phyloP scores from a whole-genome alignment of 345 rosid genomes.

The Eucalyptus paniculata region DNA sequence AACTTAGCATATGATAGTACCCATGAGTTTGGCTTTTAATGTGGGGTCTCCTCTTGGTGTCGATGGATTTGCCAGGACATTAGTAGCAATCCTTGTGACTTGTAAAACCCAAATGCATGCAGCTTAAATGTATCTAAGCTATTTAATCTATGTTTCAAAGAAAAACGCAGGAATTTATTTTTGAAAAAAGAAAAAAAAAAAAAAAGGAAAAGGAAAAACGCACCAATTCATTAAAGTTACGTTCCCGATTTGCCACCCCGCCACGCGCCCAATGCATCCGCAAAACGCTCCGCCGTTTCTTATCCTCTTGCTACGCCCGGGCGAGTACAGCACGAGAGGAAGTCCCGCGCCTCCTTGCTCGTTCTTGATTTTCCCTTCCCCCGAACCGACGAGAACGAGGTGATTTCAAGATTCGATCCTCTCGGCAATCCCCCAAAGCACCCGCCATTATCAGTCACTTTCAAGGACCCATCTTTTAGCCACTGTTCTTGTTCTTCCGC shows the following conservation, averaged over 20 bases:
- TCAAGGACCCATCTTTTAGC: not conserved
- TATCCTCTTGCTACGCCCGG: not conserved
- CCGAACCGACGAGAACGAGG: not conserved
- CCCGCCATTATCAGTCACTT: not conserved
- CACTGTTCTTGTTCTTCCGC: not conserved
- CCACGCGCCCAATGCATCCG: not conserved
- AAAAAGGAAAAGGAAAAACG: too few species aligned
- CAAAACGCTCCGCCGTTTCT: not conserved
- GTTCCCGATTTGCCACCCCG: not conserved
- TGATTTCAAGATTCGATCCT: not conserved
- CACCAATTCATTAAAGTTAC: not conserved
- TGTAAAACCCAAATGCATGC: not conserved
- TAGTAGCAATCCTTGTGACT: not conserved
- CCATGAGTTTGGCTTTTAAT: not conserved
- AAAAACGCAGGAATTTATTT: too few species aligned
- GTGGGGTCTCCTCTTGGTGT: not conserved
- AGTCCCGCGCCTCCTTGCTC: not conserved
- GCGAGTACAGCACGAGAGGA: not conserved
- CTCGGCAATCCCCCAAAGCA: not conserved
- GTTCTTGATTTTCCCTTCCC: not conserved
- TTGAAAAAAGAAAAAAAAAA: too few species aligned
- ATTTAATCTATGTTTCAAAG: not conserved
- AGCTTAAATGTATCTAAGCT: not conserved
- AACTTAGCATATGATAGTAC: not conserved
- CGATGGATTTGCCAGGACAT: not conserved